Evolutionary conservation across 129 eudicot species (phyloP).

Genomic region (Flaveria bidentis): DNA sequence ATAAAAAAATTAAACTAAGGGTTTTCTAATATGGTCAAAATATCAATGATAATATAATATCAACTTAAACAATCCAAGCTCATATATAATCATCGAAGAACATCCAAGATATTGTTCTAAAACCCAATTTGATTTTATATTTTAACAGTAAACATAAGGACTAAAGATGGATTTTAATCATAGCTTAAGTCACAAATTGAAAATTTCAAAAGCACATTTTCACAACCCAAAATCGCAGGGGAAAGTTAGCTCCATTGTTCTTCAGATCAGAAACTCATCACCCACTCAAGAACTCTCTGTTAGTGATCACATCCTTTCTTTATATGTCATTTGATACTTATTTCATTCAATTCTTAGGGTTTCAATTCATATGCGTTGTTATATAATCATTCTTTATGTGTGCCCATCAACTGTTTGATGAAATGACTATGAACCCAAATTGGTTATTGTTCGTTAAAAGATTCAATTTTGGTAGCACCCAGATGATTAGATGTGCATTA

Average conservation of each 20-base stretch:
- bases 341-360: not conserved
- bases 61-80: no score
- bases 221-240: not conserved
- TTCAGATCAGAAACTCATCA: conserved; percentile 30
- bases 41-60: no score
- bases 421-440: conserved; percentile 18
- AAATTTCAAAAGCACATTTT: not conserved
- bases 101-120: no score
- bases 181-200: not conserved
- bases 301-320: conserved; percentile 6
- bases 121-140: no score
- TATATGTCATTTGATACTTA: not conserved
- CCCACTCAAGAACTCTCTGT: conserved; percentile 22
- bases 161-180: not conserved
- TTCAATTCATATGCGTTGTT: not conserved
- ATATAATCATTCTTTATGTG: conserved; percentile 1
- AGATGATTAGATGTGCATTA: not conserved
- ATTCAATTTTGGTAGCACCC: not conserved
- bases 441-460: not conserved
- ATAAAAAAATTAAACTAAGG: no score
- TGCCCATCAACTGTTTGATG: conserved; percentile 35
- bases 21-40: no score
- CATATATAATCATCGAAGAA: no score
- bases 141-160: not conserved
- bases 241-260: conserved; percentile 28